phyloP scores from a whole-genome alignment of 176 grass and related monocot species.

The Panicum miliaceum region DNA sequence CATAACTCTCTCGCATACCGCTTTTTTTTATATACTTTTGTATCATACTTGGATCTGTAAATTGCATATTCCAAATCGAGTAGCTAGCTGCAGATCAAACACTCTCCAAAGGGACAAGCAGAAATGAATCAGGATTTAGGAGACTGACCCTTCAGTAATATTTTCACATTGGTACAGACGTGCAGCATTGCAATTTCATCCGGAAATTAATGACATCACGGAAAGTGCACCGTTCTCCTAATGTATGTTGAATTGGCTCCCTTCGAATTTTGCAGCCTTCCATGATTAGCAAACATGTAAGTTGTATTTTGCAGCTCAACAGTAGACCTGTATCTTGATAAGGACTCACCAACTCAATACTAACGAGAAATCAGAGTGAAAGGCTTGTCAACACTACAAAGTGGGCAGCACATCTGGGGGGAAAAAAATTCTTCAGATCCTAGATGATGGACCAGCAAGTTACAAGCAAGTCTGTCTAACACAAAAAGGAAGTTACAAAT shows the following conservation, averaged over 20 bases:
- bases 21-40: background rate
- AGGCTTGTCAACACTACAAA: background rate
- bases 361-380: background rate
- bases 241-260: no score
- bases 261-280: background rate
- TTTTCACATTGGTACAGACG: conserved; percentile 1
- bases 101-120: background rate
- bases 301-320: background rate
- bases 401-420: background rate
- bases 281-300: conserved; percentile 21
- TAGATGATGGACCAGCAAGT: background rate
- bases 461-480: background rate
- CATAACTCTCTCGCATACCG: background rate
- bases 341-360: background rate
- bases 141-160: background rate
- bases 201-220: background rate
- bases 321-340: background rate
- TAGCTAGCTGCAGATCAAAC: background rate
- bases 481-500: conserved; percentile 14
- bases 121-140: background rate
- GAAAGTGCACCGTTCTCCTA: background rate
- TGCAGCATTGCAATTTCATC: background rate
- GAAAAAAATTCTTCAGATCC: conserved; percentile 24
- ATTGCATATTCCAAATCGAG: background rate
- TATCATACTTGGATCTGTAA: background rate